Evolutionary conservation across 257 asterid species (phyloP).

Genomic region (Ophiorrhiza pumila): DNA sequence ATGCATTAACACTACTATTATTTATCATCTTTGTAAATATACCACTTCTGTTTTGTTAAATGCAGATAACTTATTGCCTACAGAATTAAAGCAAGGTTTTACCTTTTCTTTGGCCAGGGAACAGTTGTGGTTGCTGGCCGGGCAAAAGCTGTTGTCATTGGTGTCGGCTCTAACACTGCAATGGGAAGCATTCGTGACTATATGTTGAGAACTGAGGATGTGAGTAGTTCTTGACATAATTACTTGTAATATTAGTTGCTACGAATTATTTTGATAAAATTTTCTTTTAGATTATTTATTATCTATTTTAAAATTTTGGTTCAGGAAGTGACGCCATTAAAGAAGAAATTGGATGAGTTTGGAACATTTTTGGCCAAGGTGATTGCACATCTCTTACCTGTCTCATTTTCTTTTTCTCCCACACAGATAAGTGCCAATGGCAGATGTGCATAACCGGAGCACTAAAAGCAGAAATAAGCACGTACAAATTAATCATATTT

Average conservation of each 20-base stretch:
- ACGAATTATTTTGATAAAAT: background rate
- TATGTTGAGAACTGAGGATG: slow-evolving; percentile 95
- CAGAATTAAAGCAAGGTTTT: background rate
- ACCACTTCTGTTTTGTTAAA: background rate
- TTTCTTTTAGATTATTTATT: background rate
- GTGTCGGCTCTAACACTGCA: slow-evolving; percentile 98
- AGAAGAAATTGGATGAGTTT: slow-evolving; percentile 96
- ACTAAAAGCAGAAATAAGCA: background rate
- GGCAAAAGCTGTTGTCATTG: slow-evolving; percentile 89
- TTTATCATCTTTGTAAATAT: background rate
- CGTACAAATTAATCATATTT: background rate
- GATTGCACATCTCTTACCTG: slow-evolving; percentile 21
- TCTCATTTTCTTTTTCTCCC: slow-evolving; percentile 2
- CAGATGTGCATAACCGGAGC: background rate
- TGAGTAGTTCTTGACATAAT: slow-evolving; percentile 29
- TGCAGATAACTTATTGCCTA: background rate
- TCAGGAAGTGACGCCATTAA: slow-evolving; percentile 96
- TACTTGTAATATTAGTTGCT: background rate
- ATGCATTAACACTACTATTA: background rate
- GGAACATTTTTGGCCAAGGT: slow-evolving; percentile 98
- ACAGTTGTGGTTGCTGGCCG: slow-evolving; percentile 94
- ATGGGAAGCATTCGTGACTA: slow-evolving; percentile 99
- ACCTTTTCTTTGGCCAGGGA: slow-evolving; percentile 53
- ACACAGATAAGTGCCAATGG: background rate
- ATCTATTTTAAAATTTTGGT: slow-evolving; percentile 13